Evolutionary conservation across 2,329 filamentous ascomycete genomes (phyloP).

Genomic region (Botryosphaeria dothidea): DNA sequence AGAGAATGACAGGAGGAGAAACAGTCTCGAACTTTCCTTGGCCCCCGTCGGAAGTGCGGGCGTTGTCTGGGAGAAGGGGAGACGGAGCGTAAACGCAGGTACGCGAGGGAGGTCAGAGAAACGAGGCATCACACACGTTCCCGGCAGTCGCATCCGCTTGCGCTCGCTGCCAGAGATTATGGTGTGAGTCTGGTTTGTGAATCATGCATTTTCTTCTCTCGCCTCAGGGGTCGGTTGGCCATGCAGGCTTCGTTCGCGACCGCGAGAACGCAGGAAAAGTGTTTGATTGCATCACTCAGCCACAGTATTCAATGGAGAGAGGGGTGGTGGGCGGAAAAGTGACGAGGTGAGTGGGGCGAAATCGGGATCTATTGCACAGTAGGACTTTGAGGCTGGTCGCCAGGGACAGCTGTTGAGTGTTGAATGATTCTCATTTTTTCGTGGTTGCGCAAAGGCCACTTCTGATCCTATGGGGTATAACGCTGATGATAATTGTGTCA

Average conservation of each 20-base stretch:
- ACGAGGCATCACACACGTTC: background rate
- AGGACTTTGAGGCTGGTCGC: background rate
- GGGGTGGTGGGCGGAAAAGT: background rate
- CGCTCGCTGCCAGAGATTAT: background rate
- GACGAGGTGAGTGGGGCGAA: background rate
- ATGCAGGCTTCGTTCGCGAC: background rate
- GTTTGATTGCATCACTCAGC: conserved; percentile 2
- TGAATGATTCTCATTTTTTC: background rate
- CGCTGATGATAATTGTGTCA: background rate
- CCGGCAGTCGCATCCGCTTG: background rate
- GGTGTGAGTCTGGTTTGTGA: background rate
- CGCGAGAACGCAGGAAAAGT: background rate
- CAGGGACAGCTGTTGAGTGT: background rate
- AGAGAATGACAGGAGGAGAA: background rate
- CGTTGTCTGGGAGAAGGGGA: background rate
- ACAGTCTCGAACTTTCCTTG: conserved; percentile 5
- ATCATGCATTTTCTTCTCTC: background rate
- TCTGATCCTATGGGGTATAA: background rate
- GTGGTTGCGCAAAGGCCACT: background rate
- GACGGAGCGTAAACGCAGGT: background rate
- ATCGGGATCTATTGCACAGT: background rate
- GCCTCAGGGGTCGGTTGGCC: background rate
- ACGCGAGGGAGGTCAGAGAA: background rate
- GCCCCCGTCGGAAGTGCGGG: background rate
- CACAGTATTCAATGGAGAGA: background rate